These are phyloP conservation scores for Podila verticillata DNA, from an alignment of 192 early-diverging fungal species.

Conservation along the genomic window DNA sequence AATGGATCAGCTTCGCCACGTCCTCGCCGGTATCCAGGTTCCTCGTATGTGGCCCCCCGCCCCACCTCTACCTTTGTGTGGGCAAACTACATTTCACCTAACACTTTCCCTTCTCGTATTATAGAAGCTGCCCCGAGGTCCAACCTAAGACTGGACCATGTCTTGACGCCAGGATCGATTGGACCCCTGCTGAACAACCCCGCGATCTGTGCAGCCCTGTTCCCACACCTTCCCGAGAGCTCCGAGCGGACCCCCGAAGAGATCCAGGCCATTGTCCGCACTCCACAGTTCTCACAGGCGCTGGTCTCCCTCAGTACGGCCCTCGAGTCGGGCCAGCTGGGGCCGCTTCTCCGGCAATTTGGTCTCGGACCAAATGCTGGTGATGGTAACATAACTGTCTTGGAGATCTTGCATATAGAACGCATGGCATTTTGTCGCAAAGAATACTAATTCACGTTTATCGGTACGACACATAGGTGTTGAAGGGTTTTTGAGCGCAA, in stretches of 20 bases:
- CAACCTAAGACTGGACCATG: conserved; percentile 50
- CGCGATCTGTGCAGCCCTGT: conserved; percentile 55
- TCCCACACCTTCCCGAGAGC: conserved; percentile 57
- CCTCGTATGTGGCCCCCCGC: conserved; percentile 27
- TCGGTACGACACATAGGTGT: conserved; percentile 39
- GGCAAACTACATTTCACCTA: background rate
- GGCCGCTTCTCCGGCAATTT: conserved; percentile 58
- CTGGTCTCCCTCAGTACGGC: conserved; percentile 60
- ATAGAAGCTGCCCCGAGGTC: conserved; percentile 8
- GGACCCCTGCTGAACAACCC: conserved; percentile 52
- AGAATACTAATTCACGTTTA: background rate
- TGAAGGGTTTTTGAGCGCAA: conserved; percentile 52
- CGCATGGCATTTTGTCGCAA: too few relatives aligned
- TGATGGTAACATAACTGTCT: conserved; percentile 29
- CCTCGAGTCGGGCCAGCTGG: conserved; percentile 62
- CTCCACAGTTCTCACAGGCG: conserved; percentile 62
- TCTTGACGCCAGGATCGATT: conserved; percentile 52
- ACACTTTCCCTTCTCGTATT: background rate
- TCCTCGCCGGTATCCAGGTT: conserved; percentile 54
- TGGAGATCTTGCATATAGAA: too few relatives aligned
- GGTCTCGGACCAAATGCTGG: conserved; percentile 62
- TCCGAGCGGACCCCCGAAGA: conserved; percentile 56
- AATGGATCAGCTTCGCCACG: conserved; percentile 55
- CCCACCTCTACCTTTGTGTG: background rate
- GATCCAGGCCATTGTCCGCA: conserved; percentile 55